Evolutionary conservation across 371 early-diverging fungal genomes (phyloP).

Genomic region (Syncephalastrum racemosum): DNA sequence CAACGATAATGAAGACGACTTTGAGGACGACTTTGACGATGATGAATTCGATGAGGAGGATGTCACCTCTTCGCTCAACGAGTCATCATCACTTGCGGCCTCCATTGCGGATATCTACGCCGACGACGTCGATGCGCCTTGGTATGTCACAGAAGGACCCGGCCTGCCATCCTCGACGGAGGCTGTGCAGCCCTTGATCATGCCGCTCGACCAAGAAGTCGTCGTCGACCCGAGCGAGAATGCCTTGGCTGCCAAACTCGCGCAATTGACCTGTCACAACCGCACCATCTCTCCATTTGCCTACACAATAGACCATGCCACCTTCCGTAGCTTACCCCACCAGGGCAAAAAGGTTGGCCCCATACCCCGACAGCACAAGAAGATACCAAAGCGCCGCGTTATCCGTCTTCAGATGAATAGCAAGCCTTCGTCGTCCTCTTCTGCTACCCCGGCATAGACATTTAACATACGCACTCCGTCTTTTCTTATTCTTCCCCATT

Average conservation of each 20-base stretch:
- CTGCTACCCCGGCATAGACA: no score
- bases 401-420: slow-evolving; percentile 24
- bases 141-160: slow-evolving; percentile 27
- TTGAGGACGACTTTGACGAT: background rate
- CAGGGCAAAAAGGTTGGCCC: slow-evolving; percentile 38
- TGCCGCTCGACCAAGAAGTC: slow-evolving; percentile 48
- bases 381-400: slow-evolving; percentile 44
- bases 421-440: no score
- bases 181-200: slow-evolving; percentile 13
- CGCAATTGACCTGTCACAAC: slow-evolving; percentile 78
- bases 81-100: slow-evolving; percentile 10
- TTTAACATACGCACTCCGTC: no score
- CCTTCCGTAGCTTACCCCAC: slow-evolving; percentile 74
- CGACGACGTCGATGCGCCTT: slow-evolving; percentile 27
- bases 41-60: slow-evolving; percentile 7
- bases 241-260: slow-evolving; percentile 85
- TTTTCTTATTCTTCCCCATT: no score
- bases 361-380: slow-evolving; percentile 34
- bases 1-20: background rate
- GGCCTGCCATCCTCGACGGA: slow-evolving; percentile 12
- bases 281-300: slow-evolving; percentile 89
- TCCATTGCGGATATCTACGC: slow-evolving; percentile 14
- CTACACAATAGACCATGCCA: slow-evolving; percentile 76
- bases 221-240: slow-evolving; percentile 70
- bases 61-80: slow-evolving; percentile 12